Conservation (phyloP, 2,329 filamentous ascomycete genomes). For the Phoma sp. region DNA sequence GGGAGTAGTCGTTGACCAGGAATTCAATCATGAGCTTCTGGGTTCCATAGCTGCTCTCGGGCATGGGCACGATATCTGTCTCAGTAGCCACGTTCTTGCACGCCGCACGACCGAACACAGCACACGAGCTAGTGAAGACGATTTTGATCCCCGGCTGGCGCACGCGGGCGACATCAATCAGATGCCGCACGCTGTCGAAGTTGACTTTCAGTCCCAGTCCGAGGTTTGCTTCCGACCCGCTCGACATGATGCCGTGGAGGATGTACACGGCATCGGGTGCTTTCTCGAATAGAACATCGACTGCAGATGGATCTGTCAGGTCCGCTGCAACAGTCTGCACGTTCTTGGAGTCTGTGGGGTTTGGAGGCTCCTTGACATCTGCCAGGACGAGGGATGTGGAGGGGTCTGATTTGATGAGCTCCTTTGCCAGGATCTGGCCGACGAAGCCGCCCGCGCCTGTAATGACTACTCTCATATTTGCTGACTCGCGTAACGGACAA, state of each 20-base stretch:
- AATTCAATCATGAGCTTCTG: conserved; percentile 69
- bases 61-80: conserved; percentile 61
- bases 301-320: conserved; percentile 50
- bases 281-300: conserved; percentile 32
- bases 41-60: conserved; percentile 67
- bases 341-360: conserved; percentile 57
- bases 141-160: conserved; percentile 62
- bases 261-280: conserved; percentile 56
- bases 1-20: conserved; percentile 67
- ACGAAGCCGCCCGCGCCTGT: conserved; percentile 70
- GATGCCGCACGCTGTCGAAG: conserved; percentile 62
- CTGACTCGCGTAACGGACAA: conserved; percentile 1
- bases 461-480: conserved; percentile 59
- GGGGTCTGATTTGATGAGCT: conserved; percentile 57
- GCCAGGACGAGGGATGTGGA: conserved; percentile 60
- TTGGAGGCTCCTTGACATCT: conserved; percentile 60
- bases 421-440: conserved; percentile 64
- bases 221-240: conserved; percentile 66
- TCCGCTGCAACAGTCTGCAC: conserved; percentile 60
- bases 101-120: conserved; percentile 66
- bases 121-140: conserved; percentile 67
- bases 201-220: conserved; percentile 66
- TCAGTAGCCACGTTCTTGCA: conserved; percentile 49
- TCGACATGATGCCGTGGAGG: conserved; percentile 72
- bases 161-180: conserved; percentile 60